phyloP scores from a whole-genome alignment of 306 rosid genomes.

The Gillenia trifoliata region DNA sequence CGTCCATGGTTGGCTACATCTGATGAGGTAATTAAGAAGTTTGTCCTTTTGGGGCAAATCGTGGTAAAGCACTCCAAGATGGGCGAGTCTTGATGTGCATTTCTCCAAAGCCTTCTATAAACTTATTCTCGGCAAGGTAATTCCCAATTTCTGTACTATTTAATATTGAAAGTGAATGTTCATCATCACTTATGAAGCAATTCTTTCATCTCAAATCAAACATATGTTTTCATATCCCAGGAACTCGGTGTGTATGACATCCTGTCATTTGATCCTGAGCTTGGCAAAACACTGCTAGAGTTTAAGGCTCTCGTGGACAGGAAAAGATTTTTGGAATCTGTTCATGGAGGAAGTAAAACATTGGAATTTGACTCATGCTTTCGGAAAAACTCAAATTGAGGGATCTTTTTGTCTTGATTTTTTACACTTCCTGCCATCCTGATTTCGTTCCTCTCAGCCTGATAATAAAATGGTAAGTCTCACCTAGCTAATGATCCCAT shows the following conservation, averaged over 20 bases:
- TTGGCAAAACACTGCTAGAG: constrained; percentile 74
- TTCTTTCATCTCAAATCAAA: constrained; percentile 9
- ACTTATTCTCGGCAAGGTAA: constrained; percentile 90
- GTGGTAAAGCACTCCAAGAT: constrained; percentile 93
- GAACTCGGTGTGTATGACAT: constrained; percentile 80
- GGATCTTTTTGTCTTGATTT: constrained; percentile 93
- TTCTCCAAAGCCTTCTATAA: constrained; percentile 90
- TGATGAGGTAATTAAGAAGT: constrained; percentile 54
- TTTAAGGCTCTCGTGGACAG: constrained; percentile 73
- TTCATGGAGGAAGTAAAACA: constrained; percentile 32
- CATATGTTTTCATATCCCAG: constrained; percentile 30
- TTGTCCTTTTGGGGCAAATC: constrained; percentile 80
- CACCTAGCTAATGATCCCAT: constrained; percentile 6
- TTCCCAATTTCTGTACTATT: constrained; percentile 8
- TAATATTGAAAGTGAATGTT: constrained; percentile 11
- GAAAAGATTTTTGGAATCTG: constrained; percentile 40
- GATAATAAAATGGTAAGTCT: constrained; percentile 52
- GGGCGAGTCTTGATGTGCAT: constrained; percentile 86
- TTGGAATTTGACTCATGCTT: constrained; percentile 38
- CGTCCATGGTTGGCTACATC: constrained; percentile 68
- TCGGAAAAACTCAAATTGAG: constrained; percentile 58
- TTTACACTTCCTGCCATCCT: constrained; percentile 91
- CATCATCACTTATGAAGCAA: constrained; percentile 4
- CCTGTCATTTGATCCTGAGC: constrained; percentile 76
- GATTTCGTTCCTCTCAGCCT: constrained; percentile 56